A percentile compares a stretch with the other conserved stretches of the same genome.
These are phyloP conservation scores for Aspergillus texensis DNA, from an alignment of 2,329 filamentous ascomycete genomes.

Conservation along the genomic window DNA sequence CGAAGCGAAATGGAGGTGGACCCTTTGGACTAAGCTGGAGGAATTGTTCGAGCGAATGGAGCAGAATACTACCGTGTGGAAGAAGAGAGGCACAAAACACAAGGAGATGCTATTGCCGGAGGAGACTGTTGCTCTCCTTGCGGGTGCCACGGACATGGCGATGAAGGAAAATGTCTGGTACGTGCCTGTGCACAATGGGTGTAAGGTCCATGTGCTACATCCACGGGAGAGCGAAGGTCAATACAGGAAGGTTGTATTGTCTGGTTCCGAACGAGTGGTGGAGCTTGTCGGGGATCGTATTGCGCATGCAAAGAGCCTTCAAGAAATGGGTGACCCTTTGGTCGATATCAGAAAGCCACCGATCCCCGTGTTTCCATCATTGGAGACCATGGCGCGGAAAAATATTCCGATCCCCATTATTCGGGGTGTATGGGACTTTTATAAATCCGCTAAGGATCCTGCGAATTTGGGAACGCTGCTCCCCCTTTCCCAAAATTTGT, in stretches of 20 bases:
- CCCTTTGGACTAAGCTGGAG: slow-evolving; percentile 31
- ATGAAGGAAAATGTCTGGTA: slow-evolving; percentile 43
- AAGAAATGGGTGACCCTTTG: slow-evolving; percentile 31
- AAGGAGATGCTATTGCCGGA: slow-evolving; percentile 39
- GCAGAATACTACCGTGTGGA: slow-evolving; percentile 16
- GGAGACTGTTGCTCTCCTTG: slow-evolving; percentile 36
- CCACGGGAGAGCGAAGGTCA: slow-evolving; percentile 32
- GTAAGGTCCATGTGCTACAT: slow-evolving; percentile 40
- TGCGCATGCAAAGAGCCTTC: slow-evolving; percentile 23
- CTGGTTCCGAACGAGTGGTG: slow-evolving; percentile 37
- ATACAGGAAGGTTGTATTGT: slow-evolving; percentile 38
- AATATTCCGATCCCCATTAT: slow-evolving; percentile 30
- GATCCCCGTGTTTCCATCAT: slow-evolving; percentile 35
- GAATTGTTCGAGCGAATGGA: slow-evolving; percentile 29
- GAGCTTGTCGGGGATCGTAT: slow-evolving; percentile 35
- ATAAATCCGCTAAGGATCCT: slow-evolving; percentile 6
- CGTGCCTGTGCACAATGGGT: slow-evolving; percentile 38
- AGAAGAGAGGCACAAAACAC: slow-evolving; percentile 20
- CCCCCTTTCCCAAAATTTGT: slow-evolving; percentile 7
- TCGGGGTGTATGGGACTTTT: slow-evolving; percentile 34
- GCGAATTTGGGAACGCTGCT: slow-evolving; percentile 20
- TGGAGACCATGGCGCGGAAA: slow-evolving; percentile 25
- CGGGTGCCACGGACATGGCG: slow-evolving; percentile 32
- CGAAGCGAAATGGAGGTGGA: slow-evolving; percentile 6
- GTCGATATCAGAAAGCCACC: slow-evolving; percentile 31